These are phyloP conservation scores for Phialophora expanda DNA, from an alignment of 2,329 filamentous ascomycete genomes.

Conservation along the genomic window DNA sequence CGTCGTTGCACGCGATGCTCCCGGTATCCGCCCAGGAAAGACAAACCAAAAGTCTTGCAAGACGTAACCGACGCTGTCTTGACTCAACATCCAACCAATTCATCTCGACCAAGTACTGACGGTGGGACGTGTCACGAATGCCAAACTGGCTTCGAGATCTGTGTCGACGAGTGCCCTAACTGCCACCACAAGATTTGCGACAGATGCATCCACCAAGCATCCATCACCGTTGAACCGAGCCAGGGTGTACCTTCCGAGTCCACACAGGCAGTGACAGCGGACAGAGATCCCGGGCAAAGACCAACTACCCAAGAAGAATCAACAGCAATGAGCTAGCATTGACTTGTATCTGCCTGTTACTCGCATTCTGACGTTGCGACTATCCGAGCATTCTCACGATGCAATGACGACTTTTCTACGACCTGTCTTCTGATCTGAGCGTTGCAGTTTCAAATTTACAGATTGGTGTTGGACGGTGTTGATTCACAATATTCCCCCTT, in stretches of 20 bases:
- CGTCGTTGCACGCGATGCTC: constrained; percentile 79
- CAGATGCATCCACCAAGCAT: constrained; percentile 33
- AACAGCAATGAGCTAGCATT: constrained; percentile 23
- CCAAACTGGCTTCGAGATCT: constrained; percentile 31
- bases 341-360: neutral
- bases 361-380: constrained; percentile 10
- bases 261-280: neutral
- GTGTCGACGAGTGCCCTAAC: constrained; percentile 33
- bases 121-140: constrained; percentile 36
- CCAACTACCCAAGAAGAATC: constrained; percentile 3
- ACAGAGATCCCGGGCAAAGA: constrained; percentile 5
- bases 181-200: constrained; percentile 38
- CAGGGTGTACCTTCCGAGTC: neutral
- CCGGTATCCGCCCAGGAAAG: constrained; percentile 71
- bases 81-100: neutral
- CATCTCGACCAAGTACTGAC: constrained; percentile 12
- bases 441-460: constrained; percentile 30
- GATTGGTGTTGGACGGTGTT: constrained; percentile 24
- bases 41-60: constrained; percentile 49
- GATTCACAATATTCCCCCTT: constrained; percentile 17
- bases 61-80: neutral
- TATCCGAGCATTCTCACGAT: constrained; percentile 33
- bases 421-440: constrained; percentile 32
- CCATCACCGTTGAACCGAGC: constrained; percentile 25
- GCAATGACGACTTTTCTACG: constrained; percentile 30